phyloP scores from a whole-genome alignment of 345 rosid genomes.

The Arabis hirsuta region DNA sequence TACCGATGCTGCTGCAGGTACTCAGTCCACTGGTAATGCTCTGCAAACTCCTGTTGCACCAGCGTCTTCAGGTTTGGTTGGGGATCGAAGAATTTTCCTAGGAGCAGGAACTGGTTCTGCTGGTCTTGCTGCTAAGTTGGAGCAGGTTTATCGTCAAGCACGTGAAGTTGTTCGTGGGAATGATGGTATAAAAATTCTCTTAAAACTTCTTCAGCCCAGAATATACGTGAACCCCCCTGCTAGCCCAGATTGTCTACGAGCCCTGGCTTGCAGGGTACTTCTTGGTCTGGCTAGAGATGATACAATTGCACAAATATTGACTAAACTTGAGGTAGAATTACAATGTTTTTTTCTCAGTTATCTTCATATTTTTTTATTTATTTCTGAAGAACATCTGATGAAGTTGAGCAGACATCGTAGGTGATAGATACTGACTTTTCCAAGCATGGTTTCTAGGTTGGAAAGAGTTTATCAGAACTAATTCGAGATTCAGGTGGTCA shows the following conservation, averaged over 20 bases:
- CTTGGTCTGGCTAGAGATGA: constrained; percentile 99
- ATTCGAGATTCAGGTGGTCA: constrained; percentile 92
- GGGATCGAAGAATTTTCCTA: constrained; percentile 91
- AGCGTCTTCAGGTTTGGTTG: constrained; percentile 86
- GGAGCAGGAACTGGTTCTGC: constrained; percentile 99
- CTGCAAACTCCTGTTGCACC: constrained; percentile 61
- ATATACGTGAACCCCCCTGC: constrained; percentile 82
- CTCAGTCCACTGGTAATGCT: constrained; percentile 51
- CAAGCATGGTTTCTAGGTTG: constrained; percentile 62
- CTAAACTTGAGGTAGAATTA: constrained; percentile 86
- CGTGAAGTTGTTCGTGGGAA: constrained; percentile 95
- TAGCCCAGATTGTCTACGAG: constrained; percentile 90
- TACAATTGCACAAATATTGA: constrained; percentile 95
- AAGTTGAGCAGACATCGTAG: constrained; percentile 24
- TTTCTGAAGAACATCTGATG: constrained; percentile 26
- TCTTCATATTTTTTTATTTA: not conserved
- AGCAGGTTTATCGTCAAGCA: constrained; percentile 94
- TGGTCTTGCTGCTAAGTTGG: constrained; percentile 98
- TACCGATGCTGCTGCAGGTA: constrained; percentile 44
- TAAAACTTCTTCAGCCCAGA: constrained; percentile 94
- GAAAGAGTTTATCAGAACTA: constrained; percentile 91
- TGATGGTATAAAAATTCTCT: constrained; percentile 96
- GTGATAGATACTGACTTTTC: constrained; percentile 22
- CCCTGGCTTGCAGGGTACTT: constrained; percentile 90
- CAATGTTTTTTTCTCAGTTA: constrained; percentile 2